Conservation (phyloP, 2,329 filamentous ascomycete genomes). For the Rutstroemia sp. region DNA sequence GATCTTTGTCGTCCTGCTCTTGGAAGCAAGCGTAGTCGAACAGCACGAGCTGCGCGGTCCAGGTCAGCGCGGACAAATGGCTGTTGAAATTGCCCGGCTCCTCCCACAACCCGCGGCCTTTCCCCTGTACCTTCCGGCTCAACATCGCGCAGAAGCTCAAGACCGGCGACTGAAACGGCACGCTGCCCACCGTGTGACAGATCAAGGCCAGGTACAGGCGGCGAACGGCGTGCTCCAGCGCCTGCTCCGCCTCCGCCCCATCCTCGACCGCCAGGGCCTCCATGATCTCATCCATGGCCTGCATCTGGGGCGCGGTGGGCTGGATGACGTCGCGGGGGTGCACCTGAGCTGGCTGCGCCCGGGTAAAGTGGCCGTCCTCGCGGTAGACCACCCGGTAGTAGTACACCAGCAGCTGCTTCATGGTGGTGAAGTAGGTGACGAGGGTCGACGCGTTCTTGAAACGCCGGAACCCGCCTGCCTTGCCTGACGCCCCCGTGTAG, state of each 20-base stretch:
- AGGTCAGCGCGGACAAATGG: too few relatives aligned
- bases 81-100: conserved; percentile 10
- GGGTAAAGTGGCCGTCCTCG: conserved; percentile 1
- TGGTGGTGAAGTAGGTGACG: conserved; percentile 12
- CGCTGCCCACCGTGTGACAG: conserved; percentile 8
- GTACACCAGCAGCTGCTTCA: conserved; percentile 14
- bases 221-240: conserved; percentile 12
- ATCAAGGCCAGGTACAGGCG: conserved; percentile 13
- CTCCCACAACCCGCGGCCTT: conserved; percentile 1
- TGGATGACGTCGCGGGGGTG: conserved; percentile 5
- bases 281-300: conserved; percentile 11
- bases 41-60: too few relatives aligned
- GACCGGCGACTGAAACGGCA: conserved; percentile 10
- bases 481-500: conserved; percentile 3
- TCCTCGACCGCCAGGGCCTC: conserved; percentile 7
- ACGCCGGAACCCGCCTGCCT: conserved; percentile 7
- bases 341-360: not conserved
- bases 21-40: too few relatives aligned
- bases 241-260: not conserved
- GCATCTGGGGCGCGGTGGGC: not conserved
- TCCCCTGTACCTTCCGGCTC: not conserved
- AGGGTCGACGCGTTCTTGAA: conserved; percentile 11
- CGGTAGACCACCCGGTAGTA: conserved; percentile 11
- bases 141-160: conserved; percentile 11
- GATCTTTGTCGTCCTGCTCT: conserved; percentile 13